Evolutionary conservation across 1,284 basidiomycete genomes (phyloP).

Genomic region (Vanrija sp.): DNA sequence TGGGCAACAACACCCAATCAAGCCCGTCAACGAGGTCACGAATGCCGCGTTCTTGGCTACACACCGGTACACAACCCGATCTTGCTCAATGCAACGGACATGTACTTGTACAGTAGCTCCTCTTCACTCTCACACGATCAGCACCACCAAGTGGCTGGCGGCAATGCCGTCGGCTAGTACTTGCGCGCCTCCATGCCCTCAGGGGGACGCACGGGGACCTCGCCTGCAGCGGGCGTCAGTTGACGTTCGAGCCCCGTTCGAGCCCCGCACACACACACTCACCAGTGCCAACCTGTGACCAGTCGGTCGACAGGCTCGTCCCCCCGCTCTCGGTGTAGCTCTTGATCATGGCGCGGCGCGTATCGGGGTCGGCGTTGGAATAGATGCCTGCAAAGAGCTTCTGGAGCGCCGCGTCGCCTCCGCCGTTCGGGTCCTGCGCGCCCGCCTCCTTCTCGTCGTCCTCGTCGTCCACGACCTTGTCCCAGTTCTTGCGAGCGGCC

Average conservation of each 20-base stretch:
- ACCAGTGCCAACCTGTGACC: constrained; percentile 74
- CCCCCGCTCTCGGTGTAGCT: constrained; percentile 87
- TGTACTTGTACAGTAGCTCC: no score
- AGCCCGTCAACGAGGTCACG: no score
- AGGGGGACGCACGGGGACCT: constrained; percentile 65
- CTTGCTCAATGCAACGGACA: no score
- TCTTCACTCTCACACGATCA: no score
- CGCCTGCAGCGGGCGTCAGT: constrained; percentile 20
- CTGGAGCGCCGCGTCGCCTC: constrained; percentile 43
- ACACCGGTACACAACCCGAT: no score
- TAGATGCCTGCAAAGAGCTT: constrained; percentile 60
- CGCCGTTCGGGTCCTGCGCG: constrained; percentile 30
- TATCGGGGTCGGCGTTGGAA: constrained; percentile 79
- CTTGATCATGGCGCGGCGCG: constrained; percentile 90
- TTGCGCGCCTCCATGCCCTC: constrained; percentile 54
- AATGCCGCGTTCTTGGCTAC: no score
- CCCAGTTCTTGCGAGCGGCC: constrained; percentile 42
- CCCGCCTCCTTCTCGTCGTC: constrained; percentile 28
- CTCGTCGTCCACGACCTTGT: constrained; percentile 37
- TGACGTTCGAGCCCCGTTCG: background rate
- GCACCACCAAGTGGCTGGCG: no score
- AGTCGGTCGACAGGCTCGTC: constrained; percentile 88
- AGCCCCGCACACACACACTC: constrained; percentile 10
- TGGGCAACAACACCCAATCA: no score
- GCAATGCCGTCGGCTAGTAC: no score